A percentile compares a stretch with the other conserved stretches of the same genome.
Evolutionary conservation across 1,139 yeast genomes (phyloP).

Genomic region (Candida sanyaensis): DNA sequence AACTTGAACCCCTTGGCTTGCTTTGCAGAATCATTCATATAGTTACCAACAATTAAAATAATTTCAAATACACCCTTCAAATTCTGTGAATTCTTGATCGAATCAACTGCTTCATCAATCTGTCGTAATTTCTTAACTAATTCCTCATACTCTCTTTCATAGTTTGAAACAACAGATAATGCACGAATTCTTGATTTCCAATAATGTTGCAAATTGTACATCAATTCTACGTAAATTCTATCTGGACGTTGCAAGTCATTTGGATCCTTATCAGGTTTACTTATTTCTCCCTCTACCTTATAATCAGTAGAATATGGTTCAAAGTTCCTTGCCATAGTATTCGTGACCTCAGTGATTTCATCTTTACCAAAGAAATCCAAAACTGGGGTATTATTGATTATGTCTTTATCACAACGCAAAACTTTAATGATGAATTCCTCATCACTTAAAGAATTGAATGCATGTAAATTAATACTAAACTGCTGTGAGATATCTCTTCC

Average conservation of each 20-base stretch:
- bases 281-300: conserved; percentile 36
- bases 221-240: conserved; percentile 69
- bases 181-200: conserved; percentile 84
- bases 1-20: conserved; percentile 82
- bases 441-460: conserved; percentile 54
- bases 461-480: conserved; percentile 74
- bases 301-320: conserved; percentile 69
- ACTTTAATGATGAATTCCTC: conserved; percentile 59
- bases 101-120: conserved; percentile 65
- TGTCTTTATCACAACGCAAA: conserved; percentile 61
- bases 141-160: conserved; percentile 73
- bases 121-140: conserved; percentile 58
- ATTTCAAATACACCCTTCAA: conserved; percentile 71
- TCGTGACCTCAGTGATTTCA: conserved; percentile 67
- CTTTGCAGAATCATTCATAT: conserved; percentile 77
- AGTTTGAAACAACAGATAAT: conserved; percentile 56
- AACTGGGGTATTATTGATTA: conserved; percentile 59
- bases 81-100: conserved; percentile 58
- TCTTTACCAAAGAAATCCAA: conserved; percentile 71
- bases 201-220: conserved; percentile 74
- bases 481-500: conserved; percentile 76
- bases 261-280: conserved; percentile 73
- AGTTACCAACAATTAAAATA: conserved; percentile 80
- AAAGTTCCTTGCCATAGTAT: conserved; percentile 60
- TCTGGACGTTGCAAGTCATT: conserved; percentile 75